phyloP scores from a whole-genome alignment of 2,329 filamentous ascomycete species.

The Tolypocladium capitatum region DNA sequence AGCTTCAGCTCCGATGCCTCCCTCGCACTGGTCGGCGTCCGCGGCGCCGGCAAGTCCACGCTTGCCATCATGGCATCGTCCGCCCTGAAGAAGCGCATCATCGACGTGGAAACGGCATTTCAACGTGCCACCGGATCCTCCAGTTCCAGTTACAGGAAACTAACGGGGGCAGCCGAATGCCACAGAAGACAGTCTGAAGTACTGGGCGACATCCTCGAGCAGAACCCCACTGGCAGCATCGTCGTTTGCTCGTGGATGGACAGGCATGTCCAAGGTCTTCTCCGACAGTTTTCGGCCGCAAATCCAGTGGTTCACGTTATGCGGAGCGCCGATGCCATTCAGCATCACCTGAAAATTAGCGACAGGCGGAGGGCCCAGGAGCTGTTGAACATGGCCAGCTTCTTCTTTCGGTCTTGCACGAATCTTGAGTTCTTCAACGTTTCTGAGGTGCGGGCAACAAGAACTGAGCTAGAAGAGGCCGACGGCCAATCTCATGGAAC shows the following conservation, averaged over 20 bases:
- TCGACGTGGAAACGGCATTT: too few relatives aligned
- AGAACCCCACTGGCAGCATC: conserved; percentile 47
- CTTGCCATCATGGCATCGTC: too few relatives aligned
- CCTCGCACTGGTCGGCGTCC: too few relatives aligned
- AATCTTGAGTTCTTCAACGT: conserved; percentile 70
- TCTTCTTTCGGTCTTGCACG: conserved; percentile 51
- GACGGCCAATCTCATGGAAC: conserved; percentile 11
- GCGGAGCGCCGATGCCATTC: conserved; percentile 51
- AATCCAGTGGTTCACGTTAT: conserved; percentile 61
- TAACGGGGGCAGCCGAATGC: too few relatives aligned
- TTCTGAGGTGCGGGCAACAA: conserved; percentile 35
- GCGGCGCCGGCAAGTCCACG: too few relatives aligned
- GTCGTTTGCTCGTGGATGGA: conserved; percentile 65
- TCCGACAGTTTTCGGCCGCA: conserved; percentile 47
- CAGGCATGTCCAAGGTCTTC: conserved; percentile 42
- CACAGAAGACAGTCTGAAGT: conserved; percentile 53
- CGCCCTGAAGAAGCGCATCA: too few relatives aligned
- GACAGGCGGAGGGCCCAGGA: conserved; percentile 42
- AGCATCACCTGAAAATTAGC: conserved; percentile 44
- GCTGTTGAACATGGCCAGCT: conserved; percentile 41
- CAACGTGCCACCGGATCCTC: too few relatives aligned
- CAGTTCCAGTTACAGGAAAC: too few relatives aligned
- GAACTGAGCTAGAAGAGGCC: not conserved
- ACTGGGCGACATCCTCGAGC: conserved; percentile 43
- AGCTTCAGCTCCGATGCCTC: too few relatives aligned